Percentiles rank a stretch among this genome's conserved stretches.
These are phyloP conservation scores for Rosa rugosa DNA, from an alignment of 306 rosid species.

Conservation along the genomic window DNA sequence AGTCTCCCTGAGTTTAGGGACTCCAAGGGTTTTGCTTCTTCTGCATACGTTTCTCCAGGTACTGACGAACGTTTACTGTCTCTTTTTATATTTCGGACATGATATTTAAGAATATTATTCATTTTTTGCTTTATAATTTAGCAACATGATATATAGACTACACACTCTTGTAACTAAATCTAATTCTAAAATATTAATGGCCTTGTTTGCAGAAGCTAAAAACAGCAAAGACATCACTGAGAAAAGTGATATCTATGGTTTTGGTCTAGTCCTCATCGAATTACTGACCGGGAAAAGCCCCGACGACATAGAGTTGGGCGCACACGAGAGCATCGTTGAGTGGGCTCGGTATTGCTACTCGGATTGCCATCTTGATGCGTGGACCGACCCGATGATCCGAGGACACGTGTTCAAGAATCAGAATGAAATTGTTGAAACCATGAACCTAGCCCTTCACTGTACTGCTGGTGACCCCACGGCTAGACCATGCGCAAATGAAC, in stretches of 20 bases:
- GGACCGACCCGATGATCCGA: conserved; percentile 60
- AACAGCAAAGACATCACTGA: conserved; percentile 44
- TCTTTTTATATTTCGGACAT: too few relatives aligned
- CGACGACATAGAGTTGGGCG: conserved; percentile 48
- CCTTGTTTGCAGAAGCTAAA: conserved; percentile 46
- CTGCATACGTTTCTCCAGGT: conserved; percentile 75
- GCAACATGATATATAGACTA: neutral
- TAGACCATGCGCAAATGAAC: conserved; percentile 67
- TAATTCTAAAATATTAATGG: neutral
- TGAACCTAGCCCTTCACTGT: conserved; percentile 80
- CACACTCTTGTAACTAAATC: neutral
- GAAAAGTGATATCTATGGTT: conserved; percentile 67
- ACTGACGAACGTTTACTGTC: neutral
- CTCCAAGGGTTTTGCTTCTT: conserved; percentile 42
- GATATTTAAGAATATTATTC: too few relatives aligned
- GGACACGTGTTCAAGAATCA: conserved; percentile 37
- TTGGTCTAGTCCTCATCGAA: conserved; percentile 68
- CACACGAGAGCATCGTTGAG: conserved; percentile 53
- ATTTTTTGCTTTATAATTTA: too few relatives aligned
- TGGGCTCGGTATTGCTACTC: conserved; percentile 91
- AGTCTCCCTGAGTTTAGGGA: conserved; percentile 34
- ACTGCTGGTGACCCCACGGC: conserved; percentile 73
- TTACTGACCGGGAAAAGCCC: conserved; percentile 76
- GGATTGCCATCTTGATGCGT: conserved; percentile 63
- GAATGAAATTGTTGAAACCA: conserved; percentile 62